Evolutionary conservation across 2,329 filamentous ascomycete genomes (phyloP), one percentile per base, ranked within the genome.

Genomic region (Hypoxylon sp.): DNA sequence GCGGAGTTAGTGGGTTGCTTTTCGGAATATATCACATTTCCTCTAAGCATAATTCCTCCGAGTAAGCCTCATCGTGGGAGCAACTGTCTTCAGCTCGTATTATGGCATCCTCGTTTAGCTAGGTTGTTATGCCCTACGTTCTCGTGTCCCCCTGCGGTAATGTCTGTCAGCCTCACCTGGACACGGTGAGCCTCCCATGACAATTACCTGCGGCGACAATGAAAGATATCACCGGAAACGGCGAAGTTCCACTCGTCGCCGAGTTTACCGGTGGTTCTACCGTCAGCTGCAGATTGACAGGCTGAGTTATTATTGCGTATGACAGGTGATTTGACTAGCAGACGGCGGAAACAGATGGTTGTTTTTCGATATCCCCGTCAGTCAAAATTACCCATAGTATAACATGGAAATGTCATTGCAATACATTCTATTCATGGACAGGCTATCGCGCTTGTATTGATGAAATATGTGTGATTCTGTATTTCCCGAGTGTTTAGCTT

Each of bases 1-100:
- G 64, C 53, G 75, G 75, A 73, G 75, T 76, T 67, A 62, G 67
- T 70, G 68, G 64, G 64, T 66, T 72, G 66, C 65, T 72, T 71
- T 67, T 68, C 56, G 70, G 72, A 71, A 71, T 71, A 73, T 73
- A 69, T 53, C 50, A 59, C 39, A 53, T 50, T 61, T 58, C 50
- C 19, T 53, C 48, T 35, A 51, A 59, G 63, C 42, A 55, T 60
- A 31, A 46, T n/a, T 11, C 48, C 35, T 63, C 52, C n/a, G 17
- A 60, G 31, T 39, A 44, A 47, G 27, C 32, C 37, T 51, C 44
- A 11, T 64, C 29, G 8, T 54, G 48, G 48, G 62, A 47, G 13
- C 10, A 55, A 65, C 27, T 54, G 31, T 42, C 11, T 32, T 55
- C 29, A 21, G 46, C 57, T 52, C 37, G 46, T 21, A 42, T 48